Conservation (phyloP, 2,329 filamentous ascomycete genomes). For the Bipolaris bicolor region DNA sequence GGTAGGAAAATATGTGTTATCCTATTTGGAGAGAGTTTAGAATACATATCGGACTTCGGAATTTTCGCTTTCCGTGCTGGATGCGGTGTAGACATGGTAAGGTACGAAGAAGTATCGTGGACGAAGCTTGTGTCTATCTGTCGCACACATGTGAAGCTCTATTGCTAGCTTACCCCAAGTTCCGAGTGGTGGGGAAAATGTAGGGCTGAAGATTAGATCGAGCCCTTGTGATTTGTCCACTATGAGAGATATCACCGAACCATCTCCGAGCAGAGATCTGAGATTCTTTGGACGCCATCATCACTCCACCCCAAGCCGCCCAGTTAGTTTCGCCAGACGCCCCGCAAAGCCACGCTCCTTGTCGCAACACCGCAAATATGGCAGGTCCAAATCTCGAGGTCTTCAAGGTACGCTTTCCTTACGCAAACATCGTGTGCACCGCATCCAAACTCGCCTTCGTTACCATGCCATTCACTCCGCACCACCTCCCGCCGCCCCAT, state of each 20-base stretch:
- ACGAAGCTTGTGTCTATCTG: not conserved
- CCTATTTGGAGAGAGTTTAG: not conserved
- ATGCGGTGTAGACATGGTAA: not conserved
- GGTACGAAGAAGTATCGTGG: not conserved
- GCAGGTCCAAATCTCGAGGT: slow-evolving; percentile 90
- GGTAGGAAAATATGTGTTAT: not conserved
- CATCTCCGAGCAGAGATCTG: slow-evolving; percentile 13
- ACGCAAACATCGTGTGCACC: not conserved
- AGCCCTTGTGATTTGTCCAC: not conserved
- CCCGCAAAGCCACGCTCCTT: not conserved
- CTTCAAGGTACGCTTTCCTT: slow-evolving; percentile 72
- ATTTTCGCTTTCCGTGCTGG: not conserved
- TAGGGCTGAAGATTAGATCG: slow-evolving; percentile 16
- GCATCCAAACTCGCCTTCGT: not conserved
- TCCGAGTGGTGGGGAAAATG: slow-evolving; percentile 7
- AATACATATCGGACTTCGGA: not conserved
- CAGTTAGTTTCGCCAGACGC: not conserved
- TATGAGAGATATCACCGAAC: slow-evolving; percentile 4
- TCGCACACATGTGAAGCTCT: slow-evolving; percentile 6
- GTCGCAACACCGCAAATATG: slow-evolving; percentile 58
- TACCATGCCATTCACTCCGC: slow-evolving; percentile 1
- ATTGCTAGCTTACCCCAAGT: slow-evolving; percentile 3
- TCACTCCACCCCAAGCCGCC: slow-evolving; percentile 9
- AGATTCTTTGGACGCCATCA: slow-evolving; percentile 9
- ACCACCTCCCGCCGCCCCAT: not conserved